Conservation (phyloP, 1,284 basidiomycete genomes). For the Puccinia novopanici region DNA sequence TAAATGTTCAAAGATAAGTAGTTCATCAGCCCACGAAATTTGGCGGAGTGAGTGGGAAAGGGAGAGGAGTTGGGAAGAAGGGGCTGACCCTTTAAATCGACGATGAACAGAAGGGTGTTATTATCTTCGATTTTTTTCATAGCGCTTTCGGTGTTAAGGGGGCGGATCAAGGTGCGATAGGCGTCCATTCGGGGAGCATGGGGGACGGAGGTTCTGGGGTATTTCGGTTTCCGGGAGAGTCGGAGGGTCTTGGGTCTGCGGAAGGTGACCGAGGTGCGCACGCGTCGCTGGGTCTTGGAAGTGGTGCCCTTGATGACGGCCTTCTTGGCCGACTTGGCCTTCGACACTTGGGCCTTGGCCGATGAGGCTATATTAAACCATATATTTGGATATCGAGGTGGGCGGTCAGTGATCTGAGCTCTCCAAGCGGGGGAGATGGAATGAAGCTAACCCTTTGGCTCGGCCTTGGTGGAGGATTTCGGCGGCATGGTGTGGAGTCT, state of each 20-base stretch:
- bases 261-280: slow-evolving; percentile 57
- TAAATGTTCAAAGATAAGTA: no score
- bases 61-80: slow-evolving; percentile 1
- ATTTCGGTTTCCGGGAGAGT: slow-evolving; percentile 80
- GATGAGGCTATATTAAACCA: slow-evolving; percentile 25
- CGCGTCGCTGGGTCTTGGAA: slow-evolving; percentile 32
- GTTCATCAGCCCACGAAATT: no score
- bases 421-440: no score
- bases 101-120: slow-evolving; percentile 98
- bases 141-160: slow-evolving; percentile 66
- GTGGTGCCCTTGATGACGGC: slow-evolving; percentile 43
- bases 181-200: slow-evolving; percentile 98
- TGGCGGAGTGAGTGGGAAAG: no score
- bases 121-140: slow-evolving; percentile 98
- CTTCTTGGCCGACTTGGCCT: slow-evolving; percentile 51
- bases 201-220: slow-evolving; percentile 89
- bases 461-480: slow-evolving; percentile 36
- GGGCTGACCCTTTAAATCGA: slow-evolving; percentile 80
- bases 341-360: slow-evolving; percentile 49
- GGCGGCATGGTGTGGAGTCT: slow-evolving; percentile 45
- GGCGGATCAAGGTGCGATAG: slow-evolving; percentile 85
- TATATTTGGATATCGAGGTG: not conserved
- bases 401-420: not conserved
- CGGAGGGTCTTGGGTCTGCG: slow-evolving; percentile 81
- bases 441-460: slow-evolving; percentile 29